A percentile compares a stretch with the other conserved stretches of the same genome.
These are phyloP conservation scores for Besnoitia besnoiti DNA, from an alignment of 169 alveolate genomes.

Conservation along the genomic window DNA sequence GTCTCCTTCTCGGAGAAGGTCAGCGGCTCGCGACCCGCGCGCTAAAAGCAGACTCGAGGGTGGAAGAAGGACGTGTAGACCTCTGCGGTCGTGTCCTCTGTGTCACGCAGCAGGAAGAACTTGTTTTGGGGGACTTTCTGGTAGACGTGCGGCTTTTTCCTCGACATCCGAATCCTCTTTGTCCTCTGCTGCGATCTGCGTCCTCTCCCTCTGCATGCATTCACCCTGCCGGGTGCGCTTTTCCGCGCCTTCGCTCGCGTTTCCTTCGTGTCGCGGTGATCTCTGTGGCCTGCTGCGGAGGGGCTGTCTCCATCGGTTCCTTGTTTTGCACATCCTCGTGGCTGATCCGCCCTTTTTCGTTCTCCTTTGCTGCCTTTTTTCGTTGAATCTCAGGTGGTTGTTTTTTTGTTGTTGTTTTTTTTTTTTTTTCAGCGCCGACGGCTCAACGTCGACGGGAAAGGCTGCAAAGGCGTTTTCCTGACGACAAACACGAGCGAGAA, in stretches of 20 bases:
- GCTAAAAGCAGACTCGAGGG: not conserved
- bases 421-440: not conserved
- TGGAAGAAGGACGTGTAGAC: too few species aligned
- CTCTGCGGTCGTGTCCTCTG: too few species aligned
- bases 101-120: not conserved
- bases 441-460: not conserved
- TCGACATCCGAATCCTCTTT: not conserved
- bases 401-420: not conserved
- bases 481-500: not conserved
- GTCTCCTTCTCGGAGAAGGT: constrained; percentile 27
- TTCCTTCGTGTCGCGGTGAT: not conserved
- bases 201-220: not conserved
- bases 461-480: constrained; percentile 6
- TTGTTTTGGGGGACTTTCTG: too few species aligned
- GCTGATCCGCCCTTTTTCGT: not conserved
- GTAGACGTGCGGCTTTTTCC: not conserved
- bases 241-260: not conserved
- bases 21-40: not conserved
- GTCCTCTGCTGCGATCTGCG: not conserved
- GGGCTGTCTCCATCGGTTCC: not conserved
- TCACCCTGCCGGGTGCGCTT: not conserved
- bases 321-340: not conserved
- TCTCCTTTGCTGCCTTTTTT: not conserved
- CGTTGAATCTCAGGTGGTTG: not conserved
- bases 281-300: not conserved